phyloP scores from a whole-genome alignment of 176 grass and related monocot species.

The Bothriochloa decipiens region DNA sequence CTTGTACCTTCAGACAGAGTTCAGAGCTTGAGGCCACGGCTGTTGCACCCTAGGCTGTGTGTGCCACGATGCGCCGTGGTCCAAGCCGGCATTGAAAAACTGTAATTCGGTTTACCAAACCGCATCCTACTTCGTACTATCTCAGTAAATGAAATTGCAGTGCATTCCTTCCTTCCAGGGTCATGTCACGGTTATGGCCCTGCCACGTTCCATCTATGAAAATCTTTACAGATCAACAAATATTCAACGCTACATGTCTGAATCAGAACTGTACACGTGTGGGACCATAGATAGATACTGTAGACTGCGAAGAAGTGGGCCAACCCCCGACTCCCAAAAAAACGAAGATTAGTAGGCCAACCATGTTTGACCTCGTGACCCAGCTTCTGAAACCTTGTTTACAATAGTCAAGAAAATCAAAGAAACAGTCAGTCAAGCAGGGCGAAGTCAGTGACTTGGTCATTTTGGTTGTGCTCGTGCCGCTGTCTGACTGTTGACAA shows the following conservation, averaged over 20 bases:
- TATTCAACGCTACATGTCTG: neutral
- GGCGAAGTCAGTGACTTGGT: conserved; percentile 7
- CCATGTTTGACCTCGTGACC: conserved; percentile 25
- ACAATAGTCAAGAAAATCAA: neutral
- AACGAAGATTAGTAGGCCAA: neutral
- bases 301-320: neutral
- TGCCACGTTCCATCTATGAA: neutral
- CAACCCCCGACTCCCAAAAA: no score
- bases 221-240: neutral
- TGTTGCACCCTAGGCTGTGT: neutral
- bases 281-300: neutral
- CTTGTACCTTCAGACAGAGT: conserved; percentile 19
- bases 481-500: conserved; percentile 11
- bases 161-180: conserved; percentile 2
- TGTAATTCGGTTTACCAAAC: conserved; percentile 16
- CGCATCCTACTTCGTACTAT: neutral
- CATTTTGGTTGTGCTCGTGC: conserved; percentile 48
- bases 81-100: conserved; percentile 9
- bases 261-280: neutral
- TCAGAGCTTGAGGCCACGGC: conserved; percentile 7
- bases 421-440: conserved; percentile 11
- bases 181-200: neutral
- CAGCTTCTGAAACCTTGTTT: neutral
- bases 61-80: conserved; percentile 31
- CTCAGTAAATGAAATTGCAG: neutral